These are phyloP conservation scores for Tephrocybe sp. DNA, from an alignment of 768 basidiomycete genomes.

Conservation along the genomic window DNA sequence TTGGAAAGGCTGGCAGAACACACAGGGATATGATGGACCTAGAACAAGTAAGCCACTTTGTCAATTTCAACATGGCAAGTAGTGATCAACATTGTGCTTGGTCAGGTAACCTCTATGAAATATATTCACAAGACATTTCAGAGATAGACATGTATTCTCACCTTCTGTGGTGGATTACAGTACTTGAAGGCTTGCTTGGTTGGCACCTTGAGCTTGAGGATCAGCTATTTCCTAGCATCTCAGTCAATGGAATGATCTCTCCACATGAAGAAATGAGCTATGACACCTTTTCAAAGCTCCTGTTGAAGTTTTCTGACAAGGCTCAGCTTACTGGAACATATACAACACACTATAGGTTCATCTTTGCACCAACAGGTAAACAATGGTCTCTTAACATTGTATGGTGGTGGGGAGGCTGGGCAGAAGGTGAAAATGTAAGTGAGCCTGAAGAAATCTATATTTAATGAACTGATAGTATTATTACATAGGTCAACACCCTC, in stretches of 20 bases:
- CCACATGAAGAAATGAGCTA: constrained; percentile 24
- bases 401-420: constrained; percentile 47
- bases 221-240: constrained; percentile 33
- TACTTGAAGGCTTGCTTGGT: constrained; percentile 19
- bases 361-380: constrained; percentile 28
- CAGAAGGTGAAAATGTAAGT: constrained; percentile 33
- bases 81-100: no score
- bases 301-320: constrained; percentile 24
- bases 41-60: background rate
- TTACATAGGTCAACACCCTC: constrained; percentile 30
- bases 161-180: constrained; percentile 22
- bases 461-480: background rate
- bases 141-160: constrained; percentile 29
- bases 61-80: background rate
- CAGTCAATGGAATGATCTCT: constrained; percentile 24
- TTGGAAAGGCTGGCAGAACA: constrained; percentile 16
- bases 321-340: constrained; percentile 25
- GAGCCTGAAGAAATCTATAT: background rate
- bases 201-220: constrained; percentile 25
- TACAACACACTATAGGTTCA: no score
- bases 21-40: constrained; percentile 20
- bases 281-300: constrained; percentile 24
- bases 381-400: constrained; percentile 34
- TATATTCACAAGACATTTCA: constrained; percentile 31
- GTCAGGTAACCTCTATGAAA: constrained; percentile 30